Base-by-base conservation (phyloP, 140 eudicot genomes). In the Flaveria floridana region DNA sequence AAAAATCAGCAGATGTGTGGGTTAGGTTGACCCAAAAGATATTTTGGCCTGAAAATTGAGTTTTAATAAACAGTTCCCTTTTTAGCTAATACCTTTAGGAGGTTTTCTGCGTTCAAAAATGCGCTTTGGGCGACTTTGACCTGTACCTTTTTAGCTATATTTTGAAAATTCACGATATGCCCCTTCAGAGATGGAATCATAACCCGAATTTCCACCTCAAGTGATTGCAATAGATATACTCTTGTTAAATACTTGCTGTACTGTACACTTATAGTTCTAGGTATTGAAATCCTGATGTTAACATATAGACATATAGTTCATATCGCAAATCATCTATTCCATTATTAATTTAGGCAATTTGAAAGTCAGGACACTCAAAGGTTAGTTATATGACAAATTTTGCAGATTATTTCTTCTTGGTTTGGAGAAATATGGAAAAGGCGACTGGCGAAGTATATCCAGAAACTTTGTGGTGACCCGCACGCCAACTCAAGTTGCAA, bases 371-470 rank as follows among this genome's bases (percentile, higher is more conserved):
- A 44, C 50, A 44, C 50, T 44, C 2, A 44, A 44, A 44, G 50
- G 14, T 9, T 44, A 7, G 50, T 44, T 44, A 44, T 26, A 2
- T 64, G 61, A 63, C 50, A 48, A 64, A 44, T 59, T 53, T 9
- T 39, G 42, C 90, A 86, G 90, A 66, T 75, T 83, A 46, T 88
- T 88, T 83, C 94, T 88, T 76, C 86, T 85, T 39, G 93, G 93
- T 63, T 70, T 87, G 84, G 89, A 85, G 7, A 85, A 87, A 76
- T 87, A 85, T 12, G 94, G 94, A 3, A 88, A 88, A 81, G 94
- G 94, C 1, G 94, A 88, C 76, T 88, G 94, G 94, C 84, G 94
- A 14, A 88, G 94, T 74, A 88, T 88, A 75, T 88, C 94, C 15
- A 71, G 94, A 19, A 85, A 88, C 74, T 88, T 48, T 46, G 94